Conservation (phyloP, 129 eudicot genomes). For the Centella asiatica region DNA sequence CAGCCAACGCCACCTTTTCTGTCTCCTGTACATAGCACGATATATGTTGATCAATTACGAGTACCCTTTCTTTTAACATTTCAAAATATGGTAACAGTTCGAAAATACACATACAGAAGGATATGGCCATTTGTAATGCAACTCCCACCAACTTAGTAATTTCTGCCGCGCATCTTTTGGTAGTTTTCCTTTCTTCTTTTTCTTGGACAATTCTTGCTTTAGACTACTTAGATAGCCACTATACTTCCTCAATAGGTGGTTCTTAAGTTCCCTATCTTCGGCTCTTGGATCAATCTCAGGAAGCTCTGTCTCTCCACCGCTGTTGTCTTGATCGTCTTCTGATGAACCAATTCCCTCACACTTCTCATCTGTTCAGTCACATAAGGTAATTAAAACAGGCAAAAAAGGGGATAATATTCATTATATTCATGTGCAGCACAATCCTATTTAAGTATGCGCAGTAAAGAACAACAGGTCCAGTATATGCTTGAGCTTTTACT, state of each 20-base stretch:
- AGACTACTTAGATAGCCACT: conserved; percentile 91
- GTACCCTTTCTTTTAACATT: background rate
- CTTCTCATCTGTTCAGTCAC: conserved; percentile 55
- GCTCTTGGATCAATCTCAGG: conserved; percentile 88
- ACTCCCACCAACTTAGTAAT: conserved; percentile 92
- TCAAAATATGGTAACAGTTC: background rate
- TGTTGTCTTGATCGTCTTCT: conserved; percentile 77
- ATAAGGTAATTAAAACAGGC: background rate
- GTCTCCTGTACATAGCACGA: too few relatives aligned
- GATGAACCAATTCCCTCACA: conserved; percentile 85
- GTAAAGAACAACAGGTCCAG: too few relatives aligned
- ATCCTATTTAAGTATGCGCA: too few relatives aligned
- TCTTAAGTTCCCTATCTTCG: conserved; percentile 94
- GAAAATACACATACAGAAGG: conserved; percentile 56
- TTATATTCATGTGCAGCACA: too few relatives aligned
- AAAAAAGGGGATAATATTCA: background rate
- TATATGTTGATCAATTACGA: too few relatives aligned
- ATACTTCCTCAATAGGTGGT: conserved; percentile 76
- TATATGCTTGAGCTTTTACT: too few relatives aligned
- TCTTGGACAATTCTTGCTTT: conserved; percentile 95
- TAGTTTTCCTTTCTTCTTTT: conserved; percentile 94
- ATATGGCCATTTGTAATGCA: conserved; percentile 99
- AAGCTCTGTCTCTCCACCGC: conserved; percentile 68
- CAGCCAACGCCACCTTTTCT: conserved; percentile 96
- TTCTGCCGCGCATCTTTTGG: conserved; percentile 97